These are phyloP conservation scores for Talaromyces sp. DNA, from an alignment of 2,329 filamentous ascomycete species.

Conservation along the genomic window DNA sequence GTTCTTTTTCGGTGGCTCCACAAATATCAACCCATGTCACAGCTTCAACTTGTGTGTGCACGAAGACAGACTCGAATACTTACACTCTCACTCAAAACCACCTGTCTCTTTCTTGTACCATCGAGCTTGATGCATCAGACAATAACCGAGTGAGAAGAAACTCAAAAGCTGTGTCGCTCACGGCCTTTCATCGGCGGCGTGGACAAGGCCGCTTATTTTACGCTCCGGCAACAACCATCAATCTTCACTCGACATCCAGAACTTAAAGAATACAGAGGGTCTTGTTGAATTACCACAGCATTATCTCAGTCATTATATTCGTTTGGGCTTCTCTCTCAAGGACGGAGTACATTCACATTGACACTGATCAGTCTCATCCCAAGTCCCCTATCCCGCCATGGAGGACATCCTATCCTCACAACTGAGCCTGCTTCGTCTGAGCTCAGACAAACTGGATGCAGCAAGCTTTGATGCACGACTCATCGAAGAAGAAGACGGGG, in stretches of 20 bases:
- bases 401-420: constrained; percentile 30
- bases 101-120: neutral
- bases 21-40: constrained; percentile 15
- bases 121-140: neutral
- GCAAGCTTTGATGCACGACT: constrained; percentile 32
- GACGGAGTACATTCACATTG: neutral
- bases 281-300: neutral
- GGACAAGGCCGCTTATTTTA: neutral
- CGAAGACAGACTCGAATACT: neutral
- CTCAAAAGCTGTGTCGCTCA: neutral
- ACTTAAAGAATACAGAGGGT: neutral
- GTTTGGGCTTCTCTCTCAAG: neutral
- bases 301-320: neutral
- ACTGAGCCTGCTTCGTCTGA: constrained; percentile 32
- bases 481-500: constrained; percentile 31
- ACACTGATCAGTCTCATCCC: neutral
- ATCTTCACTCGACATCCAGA: neutral
- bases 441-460: constrained; percentile 26
- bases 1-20: constrained; percentile 9
- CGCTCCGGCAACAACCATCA: neutral
- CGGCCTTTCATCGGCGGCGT: neutral
- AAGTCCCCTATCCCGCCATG: neutral
- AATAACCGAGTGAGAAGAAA: neutral
- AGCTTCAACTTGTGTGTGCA: constrained; percentile 5
- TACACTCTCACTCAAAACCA: neutral